phyloP scores from a whole-genome alignment of 257 asterid species.

The Dorcoceras hygrometricum region DNA sequence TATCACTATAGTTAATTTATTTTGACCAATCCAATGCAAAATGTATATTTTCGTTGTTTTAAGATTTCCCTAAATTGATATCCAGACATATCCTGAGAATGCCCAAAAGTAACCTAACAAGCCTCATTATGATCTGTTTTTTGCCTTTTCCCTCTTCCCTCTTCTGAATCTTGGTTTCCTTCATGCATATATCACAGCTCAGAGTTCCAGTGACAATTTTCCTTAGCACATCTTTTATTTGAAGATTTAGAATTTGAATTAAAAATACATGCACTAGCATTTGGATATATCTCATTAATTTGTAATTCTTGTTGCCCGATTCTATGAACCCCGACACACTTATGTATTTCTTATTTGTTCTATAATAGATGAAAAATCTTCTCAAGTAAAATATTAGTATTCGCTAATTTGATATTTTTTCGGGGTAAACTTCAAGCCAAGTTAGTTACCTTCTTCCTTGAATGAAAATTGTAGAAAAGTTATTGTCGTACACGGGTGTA shows the following conservation, averaged over 20 bases:
- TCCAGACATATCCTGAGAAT: background rate
- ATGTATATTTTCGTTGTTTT: too few species aligned
- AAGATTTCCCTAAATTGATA: background rate
- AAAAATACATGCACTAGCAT: background rate
- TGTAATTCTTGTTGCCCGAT: background rate
- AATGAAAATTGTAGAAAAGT: too few species aligned
- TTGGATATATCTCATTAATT: background rate
- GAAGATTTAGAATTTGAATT: background rate
- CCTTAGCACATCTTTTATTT: background rate
- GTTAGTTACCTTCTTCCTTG: too few species aligned
- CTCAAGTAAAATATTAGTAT: too few species aligned
- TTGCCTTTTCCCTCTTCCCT: background rate
- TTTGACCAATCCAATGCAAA: background rate
- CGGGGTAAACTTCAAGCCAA: too few species aligned
- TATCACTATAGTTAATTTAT: too few species aligned
- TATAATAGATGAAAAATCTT: too few species aligned
- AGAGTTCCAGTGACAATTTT: slow-evolving; percentile 1
- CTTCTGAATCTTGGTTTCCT: slow-evolving; percentile 4
- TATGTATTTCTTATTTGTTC: too few species aligned
- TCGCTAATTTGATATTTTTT: too few species aligned
- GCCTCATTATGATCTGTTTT: background rate
- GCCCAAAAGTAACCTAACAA: background rate
- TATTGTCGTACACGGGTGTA: too few species aligned
- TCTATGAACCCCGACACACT: too few species aligned
- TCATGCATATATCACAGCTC: slow-evolving; percentile 4